phyloP scores from a whole-genome alignment of 148 eudicot genomes.

The Spergularia bocconei region DNA sequence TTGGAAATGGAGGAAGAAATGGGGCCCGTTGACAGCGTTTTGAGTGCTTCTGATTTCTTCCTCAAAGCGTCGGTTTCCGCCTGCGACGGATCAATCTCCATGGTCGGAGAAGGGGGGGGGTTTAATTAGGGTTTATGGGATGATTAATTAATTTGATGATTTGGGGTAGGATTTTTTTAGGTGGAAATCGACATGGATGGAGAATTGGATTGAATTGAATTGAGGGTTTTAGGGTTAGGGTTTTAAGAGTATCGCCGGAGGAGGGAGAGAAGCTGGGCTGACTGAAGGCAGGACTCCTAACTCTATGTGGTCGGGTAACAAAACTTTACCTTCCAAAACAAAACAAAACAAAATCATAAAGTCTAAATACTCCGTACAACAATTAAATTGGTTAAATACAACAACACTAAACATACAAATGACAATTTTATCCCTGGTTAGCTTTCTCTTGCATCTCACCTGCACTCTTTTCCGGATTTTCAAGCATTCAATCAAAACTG shows the following conservation, averaged over 20 bases:
- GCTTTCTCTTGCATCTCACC: too few species aligned
- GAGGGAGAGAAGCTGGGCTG: not conserved
- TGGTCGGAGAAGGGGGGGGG: conserved; percentile 3
- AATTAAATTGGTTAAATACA: too few species aligned
- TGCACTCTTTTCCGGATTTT: too few species aligned
- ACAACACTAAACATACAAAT: too few species aligned
- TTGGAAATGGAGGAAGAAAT: conserved; percentile 56
- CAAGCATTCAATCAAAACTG: too few species aligned
- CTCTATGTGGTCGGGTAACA: not conserved
- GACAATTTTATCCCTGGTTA: too few species aligned
- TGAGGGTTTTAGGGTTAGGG: conserved; percentile 43
- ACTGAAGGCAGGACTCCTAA: not conserved
- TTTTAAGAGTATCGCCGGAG: conserved; percentile 24
- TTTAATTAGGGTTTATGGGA: not conserved
- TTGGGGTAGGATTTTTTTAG: not conserved
- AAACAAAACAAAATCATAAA: too few species aligned
- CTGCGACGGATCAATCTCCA: conserved; percentile 48
- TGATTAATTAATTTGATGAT: not conserved
- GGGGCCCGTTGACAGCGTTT: conserved; percentile 34
- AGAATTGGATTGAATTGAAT: not conserved
- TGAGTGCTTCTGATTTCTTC: conserved; percentile 38
- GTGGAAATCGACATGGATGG: conserved; percentile 1
- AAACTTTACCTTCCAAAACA: not conserved
- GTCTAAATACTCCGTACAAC: too few species aligned
- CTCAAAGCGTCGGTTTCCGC: conserved; percentile 28